phyloP scores from a whole-genome alignment of 495 filamentous ascomycete species.

The Aspergillus bridgeri region DNA sequence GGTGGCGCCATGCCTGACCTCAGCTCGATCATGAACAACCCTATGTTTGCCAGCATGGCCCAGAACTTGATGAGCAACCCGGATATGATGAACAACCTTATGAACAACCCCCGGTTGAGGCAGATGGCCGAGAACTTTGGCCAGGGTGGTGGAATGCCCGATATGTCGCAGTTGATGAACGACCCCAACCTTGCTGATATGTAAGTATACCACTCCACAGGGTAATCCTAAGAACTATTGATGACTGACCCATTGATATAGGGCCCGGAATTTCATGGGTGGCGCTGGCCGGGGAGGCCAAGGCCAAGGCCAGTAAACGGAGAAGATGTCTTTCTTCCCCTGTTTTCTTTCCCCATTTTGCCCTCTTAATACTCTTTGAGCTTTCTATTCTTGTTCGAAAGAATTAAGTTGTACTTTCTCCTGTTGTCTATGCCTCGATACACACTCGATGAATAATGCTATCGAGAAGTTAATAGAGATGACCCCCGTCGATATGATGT shows the following conservation, averaged over 20 bases:
- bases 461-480: slow-evolving; percentile 14
- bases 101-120: slow-evolving; percentile 86
- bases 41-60: slow-evolving; percentile 95
- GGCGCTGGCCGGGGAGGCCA: slow-evolving; percentile 36
- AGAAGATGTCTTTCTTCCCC: background rate
- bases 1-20: slow-evolving; percentile 85
- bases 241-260: slow-evolving; percentile 24
- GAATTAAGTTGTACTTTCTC: background rate
- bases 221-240: background rate
- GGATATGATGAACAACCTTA: slow-evolving; percentile 79
- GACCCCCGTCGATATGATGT: slow-evolving; percentile 2
- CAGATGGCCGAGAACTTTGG: slow-evolving; percentile 65
- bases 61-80: slow-evolving; percentile 97
- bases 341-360: background rate
- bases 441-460: background rate
- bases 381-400: background rate
- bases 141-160: slow-evolving; percentile 73
- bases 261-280: slow-evolving; percentile 78
- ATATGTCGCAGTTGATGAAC: slow-evolving; percentile 75
- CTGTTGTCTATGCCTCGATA: background rate
- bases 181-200: slow-evolving; percentile 90
- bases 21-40: slow-evolving; percentile 84
- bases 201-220: slow-evolving; percentile 52
- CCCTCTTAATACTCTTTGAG: background rate
- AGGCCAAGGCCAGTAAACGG: slow-evolving; percentile 10